phyloP scores from a whole-genome alignment of 1,284 basidiomycete species.

The Veloboletus limbatus region DNA sequence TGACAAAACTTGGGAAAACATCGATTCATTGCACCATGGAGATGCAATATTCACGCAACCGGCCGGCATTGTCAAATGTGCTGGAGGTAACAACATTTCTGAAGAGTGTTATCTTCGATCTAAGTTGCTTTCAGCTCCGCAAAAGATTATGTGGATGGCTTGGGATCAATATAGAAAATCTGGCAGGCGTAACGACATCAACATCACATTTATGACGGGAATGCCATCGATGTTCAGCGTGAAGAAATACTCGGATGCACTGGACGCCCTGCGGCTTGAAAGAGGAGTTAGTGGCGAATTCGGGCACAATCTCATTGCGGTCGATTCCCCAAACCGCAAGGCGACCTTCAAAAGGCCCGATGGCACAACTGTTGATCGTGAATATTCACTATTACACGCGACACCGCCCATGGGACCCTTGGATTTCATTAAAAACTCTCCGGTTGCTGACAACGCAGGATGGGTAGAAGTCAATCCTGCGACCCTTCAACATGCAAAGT shows the following conservation, averaged over 20 bases:
- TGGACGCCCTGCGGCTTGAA: constrained; percentile 75
- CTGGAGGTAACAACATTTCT: constrained; percentile 62
- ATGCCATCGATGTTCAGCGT: constrained; percentile 92
- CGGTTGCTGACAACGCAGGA: constrained; percentile 77
- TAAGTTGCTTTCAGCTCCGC: constrained; percentile 57
- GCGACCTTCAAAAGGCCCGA: constrained; percentile 84
- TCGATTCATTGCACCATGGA: constrained; percentile 73
- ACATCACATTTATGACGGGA: constrained; percentile 88
- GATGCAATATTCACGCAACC: constrained; percentile 96
- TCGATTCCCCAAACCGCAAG: constrained; percentile 67
- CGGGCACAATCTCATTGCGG: constrained; percentile 78
- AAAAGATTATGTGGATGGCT: constrained; percentile 96
- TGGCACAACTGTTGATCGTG: constrained; percentile 62
- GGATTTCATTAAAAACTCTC: constrained; percentile 76
- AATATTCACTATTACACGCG: constrained; percentile 86
- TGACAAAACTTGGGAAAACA: constrained; percentile 84
- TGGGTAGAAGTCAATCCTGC: constrained; percentile 86
- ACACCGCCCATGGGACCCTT: constrained; percentile 90
- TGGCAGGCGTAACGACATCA: constrained; percentile 53
- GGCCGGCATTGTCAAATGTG: constrained; percentile 92
- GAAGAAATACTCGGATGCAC: constrained; percentile 87
- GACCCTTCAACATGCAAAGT: constrained; percentile 82
- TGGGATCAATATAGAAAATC: constrained; percentile 72
- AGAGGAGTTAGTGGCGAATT: constrained; percentile 82
- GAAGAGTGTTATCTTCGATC: background rate